Percentiles rank a stretch among this genome's conserved stretches.
phyloP scores from a whole-genome alignment of 768 basidiomycete genomes.

The Scleroderma citrinum region DNA sequence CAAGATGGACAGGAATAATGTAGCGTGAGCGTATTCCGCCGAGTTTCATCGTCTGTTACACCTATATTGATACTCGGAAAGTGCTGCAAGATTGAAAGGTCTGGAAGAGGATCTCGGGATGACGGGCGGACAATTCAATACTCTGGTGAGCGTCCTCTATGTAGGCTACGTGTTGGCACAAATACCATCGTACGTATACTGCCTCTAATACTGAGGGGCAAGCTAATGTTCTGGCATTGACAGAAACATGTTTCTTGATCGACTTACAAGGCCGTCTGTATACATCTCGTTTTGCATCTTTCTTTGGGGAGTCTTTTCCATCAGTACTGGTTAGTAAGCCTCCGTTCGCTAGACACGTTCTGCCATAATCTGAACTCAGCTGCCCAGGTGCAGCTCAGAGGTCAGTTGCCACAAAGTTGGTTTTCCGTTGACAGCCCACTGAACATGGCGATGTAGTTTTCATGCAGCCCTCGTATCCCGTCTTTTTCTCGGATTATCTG shows the following conservation, averaged over 20 bases:
- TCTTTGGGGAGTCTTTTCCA: slow-evolving; percentile 63
- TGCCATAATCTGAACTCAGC: not conserved
- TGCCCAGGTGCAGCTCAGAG: slow-evolving; percentile 33
- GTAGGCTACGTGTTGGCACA: slow-evolving; percentile 73
- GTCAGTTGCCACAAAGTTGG: not conserved
- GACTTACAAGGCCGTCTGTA: slow-evolving; percentile 57
- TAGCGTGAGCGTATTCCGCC: slow-evolving; percentile 35
- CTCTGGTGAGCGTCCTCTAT: slow-evolving; percentile 60
- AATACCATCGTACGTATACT: slow-evolving; percentile 54
- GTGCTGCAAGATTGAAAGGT: slow-evolving; percentile 65
- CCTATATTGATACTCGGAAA: slow-evolving; percentile 17
- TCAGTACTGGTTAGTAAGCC: slow-evolving; percentile 38
- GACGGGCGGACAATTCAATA: slow-evolving; percentile 56
- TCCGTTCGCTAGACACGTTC: not conserved
- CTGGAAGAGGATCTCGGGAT: slow-evolving; percentile 62
- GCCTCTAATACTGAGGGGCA: not conserved
- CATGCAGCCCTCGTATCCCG: slow-evolving; percentile 55
- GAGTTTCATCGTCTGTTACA: not conserved
- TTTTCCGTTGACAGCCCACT: slow-evolving; percentile 3
- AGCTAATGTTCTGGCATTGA: not conserved
- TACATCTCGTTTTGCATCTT: slow-evolving; percentile 62
- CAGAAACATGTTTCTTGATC: slow-evolving; percentile 65
- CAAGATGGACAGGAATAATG: slow-evolving; percentile 66
- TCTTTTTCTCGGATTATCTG: slow-evolving; percentile 71
- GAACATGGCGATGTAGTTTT: slow-evolving; percentile 37